Percentiles rank a stretch among this genome's conserved stretches.
Conservation (phyloP, 2,329 filamentous ascomycete genomes). For the Alternaria ventricosa region DNA sequence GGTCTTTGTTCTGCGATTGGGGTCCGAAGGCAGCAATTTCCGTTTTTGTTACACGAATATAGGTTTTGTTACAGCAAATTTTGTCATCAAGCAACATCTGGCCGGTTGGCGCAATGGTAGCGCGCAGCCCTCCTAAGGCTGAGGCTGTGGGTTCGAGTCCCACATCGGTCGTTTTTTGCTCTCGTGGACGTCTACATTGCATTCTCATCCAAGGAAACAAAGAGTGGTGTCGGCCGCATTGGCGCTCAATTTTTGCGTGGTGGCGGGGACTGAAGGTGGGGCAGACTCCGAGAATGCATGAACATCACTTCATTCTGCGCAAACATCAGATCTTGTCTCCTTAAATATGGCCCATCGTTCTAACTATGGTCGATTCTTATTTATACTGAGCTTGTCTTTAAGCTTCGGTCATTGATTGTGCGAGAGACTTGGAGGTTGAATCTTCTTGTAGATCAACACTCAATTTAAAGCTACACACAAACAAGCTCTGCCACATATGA, state of each 20-base stretch:
- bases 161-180: slow-evolving; percentile 39
- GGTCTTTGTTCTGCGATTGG: neutral
- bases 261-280: neutral
- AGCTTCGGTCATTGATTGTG: no score
- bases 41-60: neutral
- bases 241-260: neutral
- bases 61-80: neutral
- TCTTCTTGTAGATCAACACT: neutral
- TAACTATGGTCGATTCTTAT: fast-evolving
- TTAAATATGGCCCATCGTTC: neutral
- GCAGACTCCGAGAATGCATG: neutral
- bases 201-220: neutral
- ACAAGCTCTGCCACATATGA: neutral
- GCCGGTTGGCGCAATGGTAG: slow-evolving; percentile 50
- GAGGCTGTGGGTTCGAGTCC: slow-evolving; percentile 49
- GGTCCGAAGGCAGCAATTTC: no score
- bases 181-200: neutral
- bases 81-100: slow-evolving; percentile 15
- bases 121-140: slow-evolving; percentile 50
- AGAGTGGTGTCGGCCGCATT: neutral
- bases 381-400: neutral
- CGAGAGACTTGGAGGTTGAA: neutral
- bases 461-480: neutral
- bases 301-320: neutral
- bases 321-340: no score